These are phyloP conservation scores for Filobasidium uniguttulatum DNA, from an alignment of 1,284 basidiomycete genomes.

Conservation along the genomic window DNA sequence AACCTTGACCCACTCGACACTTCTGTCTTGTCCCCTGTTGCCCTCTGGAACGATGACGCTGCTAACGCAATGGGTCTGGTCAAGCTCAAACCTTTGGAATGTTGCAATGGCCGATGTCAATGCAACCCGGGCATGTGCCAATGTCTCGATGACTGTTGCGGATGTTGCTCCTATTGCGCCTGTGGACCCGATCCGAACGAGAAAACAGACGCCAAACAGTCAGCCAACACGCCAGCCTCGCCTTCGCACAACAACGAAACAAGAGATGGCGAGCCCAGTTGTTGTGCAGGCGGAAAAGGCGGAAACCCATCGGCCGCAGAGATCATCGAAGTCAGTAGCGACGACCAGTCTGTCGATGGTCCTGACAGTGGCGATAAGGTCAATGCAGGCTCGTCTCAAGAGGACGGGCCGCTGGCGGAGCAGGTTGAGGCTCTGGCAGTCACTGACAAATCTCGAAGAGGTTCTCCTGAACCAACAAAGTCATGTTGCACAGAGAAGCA, in stretches of 20 bases:
- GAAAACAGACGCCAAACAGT: not conserved
- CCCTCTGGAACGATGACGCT: conserved; percentile 23
- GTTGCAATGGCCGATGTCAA: conserved; percentile 36
- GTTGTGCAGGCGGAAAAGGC: not conserved
- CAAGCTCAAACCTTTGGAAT: conserved; percentile 34
- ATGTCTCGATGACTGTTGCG: conserved; percentile 36
- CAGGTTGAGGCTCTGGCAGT: too few relatives aligned
- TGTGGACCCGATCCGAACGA: conserved; percentile 27
- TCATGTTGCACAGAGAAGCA: too few relatives aligned
- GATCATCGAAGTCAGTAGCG: not conserved
- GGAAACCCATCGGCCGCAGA: not conserved
- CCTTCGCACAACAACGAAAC: not conserved
- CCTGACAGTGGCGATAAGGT: too few relatives aligned
- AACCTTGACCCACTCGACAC: conserved; percentile 29
- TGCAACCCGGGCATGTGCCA: conserved; percentile 33
- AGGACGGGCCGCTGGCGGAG: too few relatives aligned
- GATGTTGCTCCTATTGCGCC: conserved; percentile 32
- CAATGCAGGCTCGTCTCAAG: too few relatives aligned
- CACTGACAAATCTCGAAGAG: too few relatives aligned
- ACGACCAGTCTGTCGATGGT: too few relatives aligned
- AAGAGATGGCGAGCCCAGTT: not conserved
- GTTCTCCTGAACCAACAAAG: too few relatives aligned
- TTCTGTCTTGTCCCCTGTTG: conserved; percentile 25
- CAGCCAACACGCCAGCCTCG: not conserved
- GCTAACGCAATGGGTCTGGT: conserved; percentile 28